phyloP scores from a whole-genome alignment of 1,139 yeast species.

The Kodamaea ohmeri region DNA sequence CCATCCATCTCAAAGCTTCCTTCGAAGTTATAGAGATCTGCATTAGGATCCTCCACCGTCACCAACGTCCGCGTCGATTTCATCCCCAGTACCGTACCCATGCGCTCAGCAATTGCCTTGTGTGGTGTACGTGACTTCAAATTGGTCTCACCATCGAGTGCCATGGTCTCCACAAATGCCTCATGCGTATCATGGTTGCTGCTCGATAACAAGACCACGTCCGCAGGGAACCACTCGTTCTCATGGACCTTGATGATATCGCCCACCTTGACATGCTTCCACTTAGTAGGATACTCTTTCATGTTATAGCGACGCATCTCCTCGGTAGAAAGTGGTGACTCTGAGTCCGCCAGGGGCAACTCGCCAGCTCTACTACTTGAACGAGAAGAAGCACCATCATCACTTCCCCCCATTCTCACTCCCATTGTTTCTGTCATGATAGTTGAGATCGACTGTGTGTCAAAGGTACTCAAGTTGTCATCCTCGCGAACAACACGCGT shows the following conservation, averaged over 20 bases:
- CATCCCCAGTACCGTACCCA: slow-evolving; percentile 52
- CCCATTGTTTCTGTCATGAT: slow-evolving; percentile 35
- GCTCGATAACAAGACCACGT: slow-evolving; percentile 67
- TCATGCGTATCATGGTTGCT: slow-evolving; percentile 58
- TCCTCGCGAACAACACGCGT: slow-evolving; percentile 44
- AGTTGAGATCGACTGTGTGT: slow-evolving; percentile 38
- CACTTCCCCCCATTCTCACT: slow-evolving; percentile 1
- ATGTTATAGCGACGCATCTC: slow-evolving; percentile 34
- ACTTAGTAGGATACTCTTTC: slow-evolving; percentile 39
- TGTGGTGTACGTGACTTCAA: slow-evolving; percentile 73
- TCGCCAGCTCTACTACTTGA: background rate
- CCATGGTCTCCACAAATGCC: slow-evolving; percentile 93
- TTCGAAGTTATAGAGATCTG: slow-evolving; percentile 87
- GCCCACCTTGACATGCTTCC: slow-evolving; percentile 86
- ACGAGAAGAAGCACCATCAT: background rate
- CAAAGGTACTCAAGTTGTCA: slow-evolving; percentile 27
- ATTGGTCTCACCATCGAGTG: slow-evolving; percentile 95
- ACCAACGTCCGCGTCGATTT: slow-evolving; percentile 50
- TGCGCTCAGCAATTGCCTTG: slow-evolving; percentile 50
- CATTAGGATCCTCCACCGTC: slow-evolving; percentile 86
- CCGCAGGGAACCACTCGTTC: slow-evolving; percentile 95
- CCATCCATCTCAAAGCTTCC: slow-evolving; percentile 52
- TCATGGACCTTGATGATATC: slow-evolving; percentile 69
- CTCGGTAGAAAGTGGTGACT: slow-evolving; percentile 2
- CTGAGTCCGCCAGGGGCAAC: background rate